Conservation (phyloP, 1,284 basidiomycete genomes). For the Moniliophthora roreri region DNA sequence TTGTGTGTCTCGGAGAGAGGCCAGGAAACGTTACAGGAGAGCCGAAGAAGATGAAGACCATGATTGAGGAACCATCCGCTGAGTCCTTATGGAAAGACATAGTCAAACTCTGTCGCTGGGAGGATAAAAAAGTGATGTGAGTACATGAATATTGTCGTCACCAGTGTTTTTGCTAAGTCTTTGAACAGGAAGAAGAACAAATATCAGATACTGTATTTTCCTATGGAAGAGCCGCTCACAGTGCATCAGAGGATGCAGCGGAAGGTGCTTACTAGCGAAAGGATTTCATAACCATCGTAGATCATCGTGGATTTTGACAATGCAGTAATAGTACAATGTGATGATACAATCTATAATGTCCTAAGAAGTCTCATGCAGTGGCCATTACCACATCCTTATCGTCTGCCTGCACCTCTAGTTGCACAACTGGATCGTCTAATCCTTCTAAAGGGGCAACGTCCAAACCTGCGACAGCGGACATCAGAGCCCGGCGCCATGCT, state of each 20-base stretch:
- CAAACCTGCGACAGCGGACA: constrained; percentile 75
- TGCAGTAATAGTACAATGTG: too few species aligned
- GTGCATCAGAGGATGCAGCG: constrained; percentile 45
- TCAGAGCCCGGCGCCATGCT: constrained; percentile 85
- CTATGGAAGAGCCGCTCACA: constrained; percentile 56
- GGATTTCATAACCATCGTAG: neutral
- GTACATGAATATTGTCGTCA: constrained; percentile 31
- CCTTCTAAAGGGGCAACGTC: constrained; percentile 49
- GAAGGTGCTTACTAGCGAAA: constrained; percentile 53
- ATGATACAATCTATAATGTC: too few species aligned
- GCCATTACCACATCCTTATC: constrained; percentile 45
- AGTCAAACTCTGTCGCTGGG: constrained; percentile 51
- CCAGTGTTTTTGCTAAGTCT: constrained; percentile 18
- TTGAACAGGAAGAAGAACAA: constrained; percentile 46
- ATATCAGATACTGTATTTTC: constrained; percentile 74
- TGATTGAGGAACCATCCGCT: neutral
- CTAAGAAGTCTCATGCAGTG: constrained; percentile 18
- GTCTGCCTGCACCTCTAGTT: constrained; percentile 21
- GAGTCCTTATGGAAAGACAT: constrained; percentile 27
- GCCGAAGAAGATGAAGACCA: neutral
- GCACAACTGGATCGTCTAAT: constrained; percentile 14
- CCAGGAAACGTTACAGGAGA: neutral
- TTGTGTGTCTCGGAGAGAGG: constrained; percentile 3
- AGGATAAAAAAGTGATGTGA: constrained; percentile 45
- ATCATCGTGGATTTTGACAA: too few species aligned